Percentiles rank a stretch among this genome's conserved stretches.
phyloP scores from a whole-genome alignment of 1,284 basidiomycete genomes.

The Macrocystidia cucumis region DNA sequence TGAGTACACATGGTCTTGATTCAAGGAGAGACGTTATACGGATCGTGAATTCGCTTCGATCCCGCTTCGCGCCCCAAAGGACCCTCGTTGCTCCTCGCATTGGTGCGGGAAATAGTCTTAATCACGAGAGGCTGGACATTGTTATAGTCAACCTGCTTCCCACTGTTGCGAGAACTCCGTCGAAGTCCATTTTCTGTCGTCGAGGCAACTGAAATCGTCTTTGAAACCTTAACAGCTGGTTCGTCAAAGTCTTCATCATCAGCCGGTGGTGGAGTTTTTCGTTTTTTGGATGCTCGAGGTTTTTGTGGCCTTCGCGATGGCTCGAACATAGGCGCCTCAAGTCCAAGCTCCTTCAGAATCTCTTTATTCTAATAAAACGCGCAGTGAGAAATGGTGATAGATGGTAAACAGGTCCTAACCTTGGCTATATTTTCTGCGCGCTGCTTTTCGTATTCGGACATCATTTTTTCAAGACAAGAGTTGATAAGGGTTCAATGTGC shows the following conservation, averaged over 20 bases:
- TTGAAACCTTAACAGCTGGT: conserved; percentile 13
- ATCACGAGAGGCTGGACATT: conserved; percentile 26
- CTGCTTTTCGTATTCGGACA: conserved; percentile 39
- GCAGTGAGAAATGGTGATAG: background rate
- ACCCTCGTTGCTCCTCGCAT: conserved; percentile 25
- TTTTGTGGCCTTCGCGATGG: conserved; percentile 35
- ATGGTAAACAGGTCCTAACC: conserved; percentile 10
- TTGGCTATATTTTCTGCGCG: conserved; percentile 39
- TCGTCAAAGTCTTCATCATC: conserved; percentile 20
- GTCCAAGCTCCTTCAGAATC: conserved; percentile 32
- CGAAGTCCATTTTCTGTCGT: conserved; percentile 27
- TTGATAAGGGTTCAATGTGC: too few species aligned
- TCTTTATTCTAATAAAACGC: conserved; percentile 29
- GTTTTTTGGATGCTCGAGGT: conserved; percentile 22
- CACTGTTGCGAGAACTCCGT: conserved; percentile 57
- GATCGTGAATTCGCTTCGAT: conserved; percentile 42
- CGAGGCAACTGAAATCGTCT: background rate
- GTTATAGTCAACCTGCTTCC: conserved; percentile 50
- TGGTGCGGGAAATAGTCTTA: conserved; percentile 24
- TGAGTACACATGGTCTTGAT: conserved; percentile 1
- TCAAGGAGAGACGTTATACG: conserved; percentile 31
- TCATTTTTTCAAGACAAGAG: conserved; percentile 14
- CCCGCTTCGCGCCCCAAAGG: conserved; percentile 29
- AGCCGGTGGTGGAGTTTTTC: conserved; percentile 12
- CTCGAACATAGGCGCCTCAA: conserved; percentile 38